Conservation (phyloP, 192 early-diverging fungal genomes). For the Podila clonocystis region DNA sequence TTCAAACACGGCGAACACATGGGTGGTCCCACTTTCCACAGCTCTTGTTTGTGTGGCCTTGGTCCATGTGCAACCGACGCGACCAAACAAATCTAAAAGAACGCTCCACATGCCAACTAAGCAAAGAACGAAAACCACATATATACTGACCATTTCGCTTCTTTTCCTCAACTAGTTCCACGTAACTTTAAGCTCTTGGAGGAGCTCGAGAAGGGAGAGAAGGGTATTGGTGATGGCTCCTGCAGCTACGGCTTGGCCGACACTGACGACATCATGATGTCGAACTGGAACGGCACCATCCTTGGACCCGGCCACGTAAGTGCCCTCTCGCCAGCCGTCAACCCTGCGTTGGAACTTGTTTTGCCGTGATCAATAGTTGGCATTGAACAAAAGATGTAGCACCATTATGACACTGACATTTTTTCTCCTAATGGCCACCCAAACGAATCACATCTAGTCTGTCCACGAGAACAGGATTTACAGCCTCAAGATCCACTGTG, state of each 20-base stretch:
- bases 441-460: slow-evolving; percentile 58
- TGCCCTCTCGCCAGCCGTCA: background rate
- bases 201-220: slow-evolving; percentile 97
- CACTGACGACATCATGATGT: slow-evolving; percentile 82
- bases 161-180: slow-evolving; percentile 74
- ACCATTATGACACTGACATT: too few species aligned
- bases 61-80: too few species aligned
- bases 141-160: background rate
- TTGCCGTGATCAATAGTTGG: background rate
- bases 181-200: slow-evolving; percentile 96
- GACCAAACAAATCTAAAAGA: too few species aligned
- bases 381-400: background rate
- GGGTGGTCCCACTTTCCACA: too few species aligned
- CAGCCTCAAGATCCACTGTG: slow-evolving; percentile 85
- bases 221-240: slow-evolving; percentile 93
- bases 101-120: too few species aligned
- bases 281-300: slow-evolving; percentile 95
- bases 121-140: background rate
- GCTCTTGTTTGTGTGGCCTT: too few species aligned
- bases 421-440: background rate
- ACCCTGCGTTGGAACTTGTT: too few species aligned
- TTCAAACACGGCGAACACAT: too few species aligned
- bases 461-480: slow-evolving; percentile 99
- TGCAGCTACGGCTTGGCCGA: slow-evolving; percentile 93
- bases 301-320: slow-evolving; percentile 85